Conservation (phyloP, 345 rosid genomes). For the Eucalyptus marginata region DNA sequence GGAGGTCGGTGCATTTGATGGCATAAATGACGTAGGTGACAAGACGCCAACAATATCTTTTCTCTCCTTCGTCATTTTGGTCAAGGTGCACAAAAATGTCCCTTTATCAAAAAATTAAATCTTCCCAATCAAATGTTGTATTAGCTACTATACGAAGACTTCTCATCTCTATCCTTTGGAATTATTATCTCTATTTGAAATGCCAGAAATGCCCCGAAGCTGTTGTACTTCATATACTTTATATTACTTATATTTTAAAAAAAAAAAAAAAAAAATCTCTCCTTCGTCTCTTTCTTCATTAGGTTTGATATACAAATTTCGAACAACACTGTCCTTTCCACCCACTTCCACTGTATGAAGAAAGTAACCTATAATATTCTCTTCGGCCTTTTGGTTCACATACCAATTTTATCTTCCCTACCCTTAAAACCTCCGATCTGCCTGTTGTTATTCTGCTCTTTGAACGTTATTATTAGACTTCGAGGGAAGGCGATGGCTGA, state of each 20-base stretch:
- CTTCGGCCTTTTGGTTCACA: neutral
- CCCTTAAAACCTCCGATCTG: neutral
- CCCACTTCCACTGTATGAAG: neutral
- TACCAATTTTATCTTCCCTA: neutral
- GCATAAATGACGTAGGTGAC: neutral
- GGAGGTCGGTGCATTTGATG: neutral
- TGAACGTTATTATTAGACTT: neutral
- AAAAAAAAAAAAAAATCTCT: no score
- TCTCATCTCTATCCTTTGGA: no score
- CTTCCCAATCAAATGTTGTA: no score
- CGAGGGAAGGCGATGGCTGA: neutral
- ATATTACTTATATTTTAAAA: no score
- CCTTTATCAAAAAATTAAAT: no score
- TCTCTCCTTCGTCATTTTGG: neutral
- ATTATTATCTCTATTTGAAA: no score
- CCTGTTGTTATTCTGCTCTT: neutral
- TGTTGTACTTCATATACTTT: no score
- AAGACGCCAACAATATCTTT: neutral
- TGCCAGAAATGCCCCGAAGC: no score
- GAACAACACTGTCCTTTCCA: neutral
- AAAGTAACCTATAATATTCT: neutral
- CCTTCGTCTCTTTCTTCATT: neutral
- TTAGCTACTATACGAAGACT: no score
- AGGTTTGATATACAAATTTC: neutral
- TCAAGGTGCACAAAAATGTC: no score